Percentiles rank a stretch among this genome's conserved stretches.
Conservation (phyloP, 2,329 filamentous ascomycete species). For the Epichloe amarillans region DNA sequence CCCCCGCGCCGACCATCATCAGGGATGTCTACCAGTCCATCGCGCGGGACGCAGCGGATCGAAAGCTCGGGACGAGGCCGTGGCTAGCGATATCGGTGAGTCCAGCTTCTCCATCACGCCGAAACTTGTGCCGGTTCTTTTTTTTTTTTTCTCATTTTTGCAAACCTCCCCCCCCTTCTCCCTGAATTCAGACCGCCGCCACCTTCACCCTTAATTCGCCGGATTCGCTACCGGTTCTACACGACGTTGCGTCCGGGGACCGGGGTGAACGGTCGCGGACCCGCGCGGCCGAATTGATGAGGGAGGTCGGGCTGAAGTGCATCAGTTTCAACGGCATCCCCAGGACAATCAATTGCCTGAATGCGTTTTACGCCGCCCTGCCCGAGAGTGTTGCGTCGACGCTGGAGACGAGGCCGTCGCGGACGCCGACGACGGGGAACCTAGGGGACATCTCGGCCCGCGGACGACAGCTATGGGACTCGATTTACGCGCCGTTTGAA, state of each 20-base stretch:
- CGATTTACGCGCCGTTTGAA: constrained; percentile 64
- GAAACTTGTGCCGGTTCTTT: too few relatives aligned
- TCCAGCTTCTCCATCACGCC: not conserved
- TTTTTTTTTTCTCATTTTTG: not conserved
- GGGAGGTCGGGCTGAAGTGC: constrained; percentile 63
- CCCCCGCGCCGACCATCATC: constrained; percentile 50
- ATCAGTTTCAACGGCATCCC: constrained; percentile 75
- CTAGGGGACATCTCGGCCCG: constrained; percentile 40
- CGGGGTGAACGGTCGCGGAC: constrained; percentile 15
- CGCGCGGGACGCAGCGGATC: constrained; percentile 46
- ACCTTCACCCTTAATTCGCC: constrained; percentile 82
- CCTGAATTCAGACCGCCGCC: constrained; percentile 48
- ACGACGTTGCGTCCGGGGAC: constrained; percentile 31
- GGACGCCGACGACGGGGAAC: constrained; percentile 36
- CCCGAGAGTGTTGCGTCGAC: constrained; percentile 38
- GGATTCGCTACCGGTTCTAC: constrained; percentile 54
- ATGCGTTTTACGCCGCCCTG: constrained; percentile 52
- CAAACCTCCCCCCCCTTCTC: not conserved
- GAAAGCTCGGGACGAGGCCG: constrained; percentile 47
- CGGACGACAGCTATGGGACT: constrained; percentile 58
- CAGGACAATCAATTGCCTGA: constrained; percentile 70
- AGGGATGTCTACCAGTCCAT: constrained; percentile 51
- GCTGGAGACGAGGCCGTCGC: constrained; percentile 44
- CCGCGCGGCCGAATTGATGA: constrained; percentile 55
- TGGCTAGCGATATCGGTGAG: constrained; percentile 55